Evolutionary conservation across 2,329 filamentous ascomycete genomes (phyloP).

Genomic region (Xylariaceae sp.): DNA sequence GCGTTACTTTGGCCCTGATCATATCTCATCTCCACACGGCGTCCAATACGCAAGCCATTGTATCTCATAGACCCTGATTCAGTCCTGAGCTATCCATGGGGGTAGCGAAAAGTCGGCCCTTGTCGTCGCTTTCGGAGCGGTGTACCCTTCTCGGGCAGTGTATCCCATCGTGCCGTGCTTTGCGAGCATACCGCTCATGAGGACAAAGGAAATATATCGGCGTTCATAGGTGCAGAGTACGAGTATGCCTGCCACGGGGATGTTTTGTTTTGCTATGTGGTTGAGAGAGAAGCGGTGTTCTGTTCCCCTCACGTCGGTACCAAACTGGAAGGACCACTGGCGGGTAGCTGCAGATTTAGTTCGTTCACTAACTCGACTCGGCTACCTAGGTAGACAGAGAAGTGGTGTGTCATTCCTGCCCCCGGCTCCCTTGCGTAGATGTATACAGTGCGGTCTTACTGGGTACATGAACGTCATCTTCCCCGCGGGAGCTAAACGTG

Average conservation of each 20-base stretch:
- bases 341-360: neutral
- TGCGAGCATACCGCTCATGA: neutral
- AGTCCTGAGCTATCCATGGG: neutral
- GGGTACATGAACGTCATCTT: too few species aligned
- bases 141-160: constrained; percentile 20
- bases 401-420: too few species aligned
- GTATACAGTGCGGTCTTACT: too few species aligned
- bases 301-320: neutral
- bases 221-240: neutral
- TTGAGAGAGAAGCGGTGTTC: neutral
- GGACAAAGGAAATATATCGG: neutral
- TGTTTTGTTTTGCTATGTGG: neutral
- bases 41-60: neutral
- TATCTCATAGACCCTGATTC: neutral
- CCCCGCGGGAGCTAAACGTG: too few species aligned
- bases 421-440: too few species aligned
- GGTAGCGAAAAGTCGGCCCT: too few species aligned
- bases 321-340: neutral
- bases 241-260: neutral
- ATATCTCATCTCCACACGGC: constrained; percentile 19
- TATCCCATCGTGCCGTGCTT: neutral
- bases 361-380: neutral
- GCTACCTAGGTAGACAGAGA: too few species aligned
- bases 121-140: constrained; percentile 26
- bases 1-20: constrained; percentile 33